Percentiles rank a stretch among this genome's conserved stretches.
These are phyloP conservation scores for Solanum chilense DNA, from an alignment of 257 asterid genomes.

Conservation along the genomic window DNA sequence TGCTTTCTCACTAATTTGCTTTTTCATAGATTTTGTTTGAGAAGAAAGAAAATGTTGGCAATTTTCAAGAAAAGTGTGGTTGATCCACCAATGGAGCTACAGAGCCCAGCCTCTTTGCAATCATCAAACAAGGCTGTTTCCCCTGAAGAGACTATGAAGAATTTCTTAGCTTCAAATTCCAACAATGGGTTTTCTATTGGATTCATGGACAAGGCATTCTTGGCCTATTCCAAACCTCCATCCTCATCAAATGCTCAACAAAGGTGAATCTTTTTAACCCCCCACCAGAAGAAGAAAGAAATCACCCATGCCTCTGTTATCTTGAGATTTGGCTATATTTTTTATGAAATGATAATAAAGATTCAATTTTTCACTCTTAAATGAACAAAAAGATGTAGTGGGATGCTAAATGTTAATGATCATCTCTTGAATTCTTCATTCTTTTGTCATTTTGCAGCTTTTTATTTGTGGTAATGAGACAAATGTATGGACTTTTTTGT, in stretches of 20 bases:
- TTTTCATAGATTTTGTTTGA: background rate
- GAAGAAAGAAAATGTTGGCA: constrained; percentile 47
- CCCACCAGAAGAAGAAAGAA: background rate
- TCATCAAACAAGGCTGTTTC: constrained; percentile 12
- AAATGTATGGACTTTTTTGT: background rate
- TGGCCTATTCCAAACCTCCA: constrained; percentile 49
- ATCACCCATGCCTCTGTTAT: background rate
- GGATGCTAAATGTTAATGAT: background rate
- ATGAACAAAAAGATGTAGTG: background rate
- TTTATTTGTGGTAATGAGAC: background rate
- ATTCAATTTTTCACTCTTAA: background rate
- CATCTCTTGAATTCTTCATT: background rate
- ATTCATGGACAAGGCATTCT: constrained; percentile 46
- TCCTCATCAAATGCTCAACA: constrained; percentile 16
- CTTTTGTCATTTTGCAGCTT: background rate
- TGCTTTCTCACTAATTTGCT: background rate
- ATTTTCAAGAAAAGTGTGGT: constrained; percentile 66
- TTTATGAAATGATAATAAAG: background rate
- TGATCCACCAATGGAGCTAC: constrained; percentile 72
- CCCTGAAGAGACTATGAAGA: constrained; percentile 46
- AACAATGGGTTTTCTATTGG: constrained; percentile 42
- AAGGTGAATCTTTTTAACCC: constrained; percentile 25
- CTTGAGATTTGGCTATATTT: background rate
- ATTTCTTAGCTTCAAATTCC: constrained; percentile 45
- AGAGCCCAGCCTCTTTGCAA: constrained; percentile 44